A percentile compares a stretch with the other conserved stretches of the same genome.
phyloP scores from a whole-genome alignment of 2,329 filamentous ascomycete genomes.

The Lachnellula willkommii region DNA sequence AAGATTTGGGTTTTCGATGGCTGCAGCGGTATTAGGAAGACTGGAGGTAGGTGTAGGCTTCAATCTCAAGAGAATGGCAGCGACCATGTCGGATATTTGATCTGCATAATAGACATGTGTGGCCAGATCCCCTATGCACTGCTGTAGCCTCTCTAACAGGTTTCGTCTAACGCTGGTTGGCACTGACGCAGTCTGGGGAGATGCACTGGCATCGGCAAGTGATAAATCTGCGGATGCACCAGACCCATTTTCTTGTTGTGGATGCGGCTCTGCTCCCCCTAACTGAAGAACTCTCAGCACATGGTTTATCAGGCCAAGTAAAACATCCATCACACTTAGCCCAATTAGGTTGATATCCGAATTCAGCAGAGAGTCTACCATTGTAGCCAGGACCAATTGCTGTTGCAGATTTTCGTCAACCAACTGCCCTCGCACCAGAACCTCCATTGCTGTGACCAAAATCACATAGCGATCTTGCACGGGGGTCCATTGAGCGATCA shows the following conservation, averaged over 20 bases:
- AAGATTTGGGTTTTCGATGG: constrained; percentile 39
- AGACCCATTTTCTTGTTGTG: constrained; percentile 28
- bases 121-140: constrained; percentile 83
- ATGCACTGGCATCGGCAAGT: constrained; percentile 28
- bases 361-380: constrained; percentile 76
- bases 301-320: constrained; percentile 79
- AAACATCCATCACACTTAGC: constrained; percentile 90
- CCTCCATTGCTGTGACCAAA: constrained; percentile 74
- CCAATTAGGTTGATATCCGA: constrained; percentile 93
- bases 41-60: constrained; percentile 55
- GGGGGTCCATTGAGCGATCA: constrained; percentile 80
- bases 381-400: constrained; percentile 68
- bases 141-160: constrained; percentile 66
- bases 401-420: constrained; percentile 66
- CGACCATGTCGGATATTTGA: constrained; percentile 91
- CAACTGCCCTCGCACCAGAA: constrained; percentile 61
- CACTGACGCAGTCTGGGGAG: constrained; percentile 32
- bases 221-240: constrained; percentile 7
- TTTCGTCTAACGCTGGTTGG: constrained; percentile 52
- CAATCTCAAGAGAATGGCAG: constrained; percentile 70
- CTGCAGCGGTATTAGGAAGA: constrained; percentile 39
- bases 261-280: constrained; percentile 33
- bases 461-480: constrained; percentile 94
- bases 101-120: constrained; percentile 97
- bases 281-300: constrained; percentile 72